These are phyloP conservation scores for Grosmannia clavigera DNA, from an alignment of 2,329 filamentous ascomycete genomes.

Conservation along the genomic window DNA sequence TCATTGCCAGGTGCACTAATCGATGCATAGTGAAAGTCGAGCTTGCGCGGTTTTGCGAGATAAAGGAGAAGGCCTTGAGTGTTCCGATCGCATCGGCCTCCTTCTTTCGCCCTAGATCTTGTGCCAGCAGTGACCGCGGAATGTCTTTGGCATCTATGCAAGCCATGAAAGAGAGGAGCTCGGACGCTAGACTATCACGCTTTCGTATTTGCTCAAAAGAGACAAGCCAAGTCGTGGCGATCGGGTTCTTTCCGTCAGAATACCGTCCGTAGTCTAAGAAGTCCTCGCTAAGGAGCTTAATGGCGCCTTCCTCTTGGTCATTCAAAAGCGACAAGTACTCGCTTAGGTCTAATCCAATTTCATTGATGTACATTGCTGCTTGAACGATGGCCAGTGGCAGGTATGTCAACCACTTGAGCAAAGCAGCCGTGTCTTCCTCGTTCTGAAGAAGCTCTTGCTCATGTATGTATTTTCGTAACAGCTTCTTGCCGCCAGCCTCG, in stretches of 20 bases:
- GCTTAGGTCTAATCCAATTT: background rate
- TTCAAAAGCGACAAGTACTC: slow-evolving; percentile 6
- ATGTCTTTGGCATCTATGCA: slow-evolving; percentile 19
- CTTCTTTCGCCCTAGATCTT: slow-evolving; percentile 4
- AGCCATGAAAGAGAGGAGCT: slow-evolving; percentile 19
- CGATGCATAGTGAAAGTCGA: slow-evolving; percentile 17
- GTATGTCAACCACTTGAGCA: slow-evolving; percentile 3
- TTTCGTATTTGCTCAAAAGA: slow-evolving; percentile 9
- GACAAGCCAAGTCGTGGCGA: slow-evolving; percentile 11
- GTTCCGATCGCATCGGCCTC: slow-evolving; percentile 15
- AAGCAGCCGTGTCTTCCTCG: background rate
- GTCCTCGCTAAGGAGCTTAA: slow-evolving; percentile 9
- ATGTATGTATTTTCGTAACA: slow-evolving; percentile 12
- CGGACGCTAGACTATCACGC: slow-evolving; percentile 14
- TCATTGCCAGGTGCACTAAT: slow-evolving; percentile 18
- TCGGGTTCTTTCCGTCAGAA: slow-evolving; percentile 4
- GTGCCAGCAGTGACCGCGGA: slow-evolving; percentile 15
- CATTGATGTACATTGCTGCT: slow-evolving; percentile 7
- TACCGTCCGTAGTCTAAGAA: slow-evolving; percentile 8
- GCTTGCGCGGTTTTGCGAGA: slow-evolving; percentile 14
- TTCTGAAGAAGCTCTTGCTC: slow-evolving; percentile 1
- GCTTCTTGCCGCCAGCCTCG: slow-evolving; percentile 11
- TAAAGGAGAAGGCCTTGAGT: slow-evolving; percentile 19
- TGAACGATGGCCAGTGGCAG: slow-evolving; percentile 11
- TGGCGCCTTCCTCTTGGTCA: slow-evolving; percentile 1